Base-by-base conservation (phyloP, 1,284 basidiomycete genomes). In the Sporisorium sorghi region DNA sequence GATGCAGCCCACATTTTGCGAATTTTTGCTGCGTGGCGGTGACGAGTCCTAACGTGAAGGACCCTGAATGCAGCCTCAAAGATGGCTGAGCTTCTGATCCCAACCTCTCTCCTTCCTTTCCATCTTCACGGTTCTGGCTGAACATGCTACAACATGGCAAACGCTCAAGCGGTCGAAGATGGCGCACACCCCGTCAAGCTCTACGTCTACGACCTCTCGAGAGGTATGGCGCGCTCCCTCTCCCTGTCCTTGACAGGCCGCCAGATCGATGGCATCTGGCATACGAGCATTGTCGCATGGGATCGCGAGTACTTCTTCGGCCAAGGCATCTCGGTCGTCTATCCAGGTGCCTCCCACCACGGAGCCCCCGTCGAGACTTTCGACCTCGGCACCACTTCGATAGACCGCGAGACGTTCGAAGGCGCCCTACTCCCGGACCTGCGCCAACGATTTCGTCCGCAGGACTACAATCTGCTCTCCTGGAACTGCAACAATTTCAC, bases 151-250 rank as follows among this genome's bases (percentile, higher is more conserved):
- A 58, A 17, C 6, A 69, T 69, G 60, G 14, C 60, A 8, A 28
- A 35, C 8, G 17, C 37, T 7, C 59, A 62, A 11, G 5, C 51
- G 3, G 5, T 10, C 28, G 50, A 63, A 6, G 66, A 69, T 32
- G 58, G 26, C n/a, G 44, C 56, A 14, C 56, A 58, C 26, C 58
- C 72, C 1, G 72, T 74, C 58, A 56, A 91, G 78, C 88, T 97
- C 39, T 94, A 94, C 80, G 90, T 96, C 0, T 97, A 97, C 85
- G 94, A 97, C 83, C 90, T 95, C 59, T 93, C 90, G 82, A 90
- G 91, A 26, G 93, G 93, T 46, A 87, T 95, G 78, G 93, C 93
- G 3, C 88, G 88, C 63, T 88, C 89, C 65, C 86, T 95, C 55
- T 93, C 92, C 10, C 85, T 88, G 43, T 90, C 91, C 80, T 87